Base-by-base conservation (phyloP, 768 basidiomycete genomes). In the Neoboletus brunneissimus region DNA sequence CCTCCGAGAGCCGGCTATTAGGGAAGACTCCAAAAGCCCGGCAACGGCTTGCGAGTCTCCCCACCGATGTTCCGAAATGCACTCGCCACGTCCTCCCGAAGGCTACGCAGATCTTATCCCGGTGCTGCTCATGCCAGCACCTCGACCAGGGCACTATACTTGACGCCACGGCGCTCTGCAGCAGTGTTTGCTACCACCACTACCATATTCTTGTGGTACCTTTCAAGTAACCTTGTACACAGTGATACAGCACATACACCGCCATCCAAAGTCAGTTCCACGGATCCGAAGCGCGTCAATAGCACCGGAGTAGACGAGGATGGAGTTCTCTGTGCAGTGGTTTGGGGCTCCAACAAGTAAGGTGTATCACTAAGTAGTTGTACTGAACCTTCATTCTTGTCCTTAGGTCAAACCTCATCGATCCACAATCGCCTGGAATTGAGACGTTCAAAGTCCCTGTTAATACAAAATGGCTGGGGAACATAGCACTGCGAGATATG, bases 291-390 rank as follows among this genome's bases (percentile, higher is more conserved):
- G 29, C 45, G 45, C 37, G 34, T 66, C 20, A 64, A 64, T 13
- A 65, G 65, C 45, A 68, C 60, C 18, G 63, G 70, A 3, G 45
- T 72, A 5, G 51, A 54, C 9, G 62, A 59, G n/a, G 64, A 72
- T 22, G 66, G 64, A 15, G 62, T 49, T n/a, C 63, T 89, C 47
- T 72, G 72, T 51, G 76, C 81, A 3, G 66, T 88, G 11, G 82
- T 84, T 0, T 91, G 89, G 88, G 89, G 89, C 38, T 88, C 88
- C 20, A 91, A 90, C 64, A 81, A 72, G 89, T 87, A 66, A 61
- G 78, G 67, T 38, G 48, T 27, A 51, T 8, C 43, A 43, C 29
- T 18, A 40, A 15, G 22, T 35, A 54, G 35, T 32, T 18, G 15
- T 47, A 4, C 27, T 16, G 20, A 22, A 22, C 52, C n/a, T 55